phyloP scores from a whole-genome alignment of 2,329 filamentous ascomycete genomes.

The Ceratocystis variospora region DNA sequence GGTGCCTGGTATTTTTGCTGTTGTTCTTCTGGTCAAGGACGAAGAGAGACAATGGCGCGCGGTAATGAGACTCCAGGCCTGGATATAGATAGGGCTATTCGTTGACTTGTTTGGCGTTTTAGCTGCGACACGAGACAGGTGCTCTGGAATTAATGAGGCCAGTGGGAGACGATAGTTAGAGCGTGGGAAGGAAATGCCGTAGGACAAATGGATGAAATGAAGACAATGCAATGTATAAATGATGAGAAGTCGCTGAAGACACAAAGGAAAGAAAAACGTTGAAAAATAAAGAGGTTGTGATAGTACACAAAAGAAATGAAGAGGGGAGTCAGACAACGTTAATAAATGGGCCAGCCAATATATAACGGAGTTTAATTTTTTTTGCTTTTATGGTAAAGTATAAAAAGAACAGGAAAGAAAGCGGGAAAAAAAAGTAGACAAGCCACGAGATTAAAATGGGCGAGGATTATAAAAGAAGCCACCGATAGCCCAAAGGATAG shows the following conservation, averaged over 20 bases:
- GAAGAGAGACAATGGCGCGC: too few species aligned
- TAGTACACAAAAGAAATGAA: not conserved
- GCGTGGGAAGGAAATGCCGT: not conserved
- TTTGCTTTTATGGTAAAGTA: not conserved
- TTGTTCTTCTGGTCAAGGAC: too few species aligned
- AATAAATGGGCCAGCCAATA: conserved; percentile 11
- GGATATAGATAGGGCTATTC: not conserved
- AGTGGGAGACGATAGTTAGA: not conserved
- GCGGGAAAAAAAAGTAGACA: not conserved
- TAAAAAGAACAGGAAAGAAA: conserved; percentile 11
- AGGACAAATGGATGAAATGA: not conserved
- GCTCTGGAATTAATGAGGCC: not conserved
- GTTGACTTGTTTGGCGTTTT: not conserved
- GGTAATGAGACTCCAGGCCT: too few species aligned
- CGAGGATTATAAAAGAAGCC: conserved; percentile 7
- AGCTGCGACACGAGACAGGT: not conserved
- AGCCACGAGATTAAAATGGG: not conserved
- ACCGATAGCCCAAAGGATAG: not conserved
- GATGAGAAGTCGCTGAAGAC: not conserved
- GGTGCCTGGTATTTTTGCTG: too few species aligned
- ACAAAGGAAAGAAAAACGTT: not conserved
- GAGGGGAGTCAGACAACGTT: not conserved
- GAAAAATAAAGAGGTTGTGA: conserved; percentile 4
- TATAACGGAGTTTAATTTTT: not conserved
- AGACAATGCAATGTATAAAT: not conserved